Evolutionary conservation across 148 eudicot genomes (phyloP).

Genomic region (Cornus suecica): DNA sequence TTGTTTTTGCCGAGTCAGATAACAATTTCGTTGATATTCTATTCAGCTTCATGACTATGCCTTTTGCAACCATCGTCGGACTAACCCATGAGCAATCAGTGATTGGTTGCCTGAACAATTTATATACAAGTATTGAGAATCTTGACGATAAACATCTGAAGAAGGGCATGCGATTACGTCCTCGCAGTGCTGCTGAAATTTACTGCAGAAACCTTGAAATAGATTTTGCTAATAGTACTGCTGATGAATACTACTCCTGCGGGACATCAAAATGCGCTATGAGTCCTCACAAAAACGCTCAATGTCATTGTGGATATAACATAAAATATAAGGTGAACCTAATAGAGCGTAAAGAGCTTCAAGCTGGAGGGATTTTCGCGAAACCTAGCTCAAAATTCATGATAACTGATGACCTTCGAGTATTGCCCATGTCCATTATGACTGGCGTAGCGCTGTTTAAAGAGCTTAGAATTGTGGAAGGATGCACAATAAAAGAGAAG

Average conservation of each 20-base stretch:
- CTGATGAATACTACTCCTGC: not conserved
- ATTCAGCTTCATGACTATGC: slow-evolving; percentile 5
- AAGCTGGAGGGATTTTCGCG: not conserved
- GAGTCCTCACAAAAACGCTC: not conserved
- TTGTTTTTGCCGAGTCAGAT: slow-evolving; percentile 3
- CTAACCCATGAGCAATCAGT: not conserved
- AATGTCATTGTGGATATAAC: not conserved
- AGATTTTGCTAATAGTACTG: not conserved
- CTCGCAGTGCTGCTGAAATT: slow-evolving; percentile 11
- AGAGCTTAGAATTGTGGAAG: not conserved
- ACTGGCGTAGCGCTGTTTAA: not conserved
- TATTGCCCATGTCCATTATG: not conserved
- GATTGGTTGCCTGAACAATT: slow-evolving; percentile 3
- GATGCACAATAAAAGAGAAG: too few relatives aligned
- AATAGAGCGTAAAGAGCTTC: not conserved
- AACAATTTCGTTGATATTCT: slow-evolving; percentile 7
- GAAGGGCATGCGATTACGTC: not conserved
- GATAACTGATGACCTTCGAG: not conserved
- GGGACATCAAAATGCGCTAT: not conserved
- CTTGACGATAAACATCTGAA: not conserved
- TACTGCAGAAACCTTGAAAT: slow-evolving; percentile 4
- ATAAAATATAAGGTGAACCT: not conserved
- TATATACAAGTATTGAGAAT: slow-evolving; percentile 4
- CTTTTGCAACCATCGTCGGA: not conserved
- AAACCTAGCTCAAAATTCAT: not conserved